Evolutionary conservation across 225 moss, liverwort and hornwort species (phyloP).

Genomic region (Thuidium tamariscinum): DNA sequence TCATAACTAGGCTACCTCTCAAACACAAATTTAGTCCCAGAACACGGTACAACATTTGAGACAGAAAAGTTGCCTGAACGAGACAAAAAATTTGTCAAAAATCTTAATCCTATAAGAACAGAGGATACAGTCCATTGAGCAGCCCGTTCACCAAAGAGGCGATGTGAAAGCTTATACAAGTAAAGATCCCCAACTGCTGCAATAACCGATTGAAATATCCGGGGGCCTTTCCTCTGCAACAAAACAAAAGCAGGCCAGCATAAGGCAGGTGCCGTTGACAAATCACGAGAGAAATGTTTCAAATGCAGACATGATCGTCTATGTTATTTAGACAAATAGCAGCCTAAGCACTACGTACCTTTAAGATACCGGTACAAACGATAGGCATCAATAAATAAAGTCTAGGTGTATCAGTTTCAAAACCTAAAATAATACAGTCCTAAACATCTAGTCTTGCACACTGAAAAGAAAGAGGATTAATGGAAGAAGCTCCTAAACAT

Average conservation of each 20-base stretch:
- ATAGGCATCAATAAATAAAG: background rate
- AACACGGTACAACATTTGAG: background rate
- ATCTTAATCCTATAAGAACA: background rate
- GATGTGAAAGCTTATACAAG: slow-evolving; percentile 69
- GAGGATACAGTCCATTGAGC: slow-evolving; percentile 97
- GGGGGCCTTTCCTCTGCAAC: slow-evolving; percentile 55
- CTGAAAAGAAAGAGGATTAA: background rate
- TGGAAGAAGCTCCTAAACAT: background rate
- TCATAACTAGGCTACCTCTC: background rate
- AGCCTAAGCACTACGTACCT: background rate
- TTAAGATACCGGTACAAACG: background rate
- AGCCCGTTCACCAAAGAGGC: slow-evolving; percentile 57
- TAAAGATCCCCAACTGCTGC: slow-evolving; percentile 86
- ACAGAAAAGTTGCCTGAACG: background rate
- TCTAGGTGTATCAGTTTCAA: background rate
- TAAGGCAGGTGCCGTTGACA: background rate
- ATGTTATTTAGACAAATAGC: background rate
- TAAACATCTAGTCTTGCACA: background rate
- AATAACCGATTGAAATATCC: slow-evolving; percentile 72
- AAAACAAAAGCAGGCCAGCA: background rate
- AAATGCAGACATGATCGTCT: background rate
- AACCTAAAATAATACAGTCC: background rate
- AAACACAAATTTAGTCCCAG: background rate
- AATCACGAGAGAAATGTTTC: background rate
- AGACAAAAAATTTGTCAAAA: background rate